A percentile compares a stretch with the other conserved stretches of the same genome.
phyloP scores from a whole-genome alignment of 345 rosid genomes.

The Aegle marmelos region DNA sequence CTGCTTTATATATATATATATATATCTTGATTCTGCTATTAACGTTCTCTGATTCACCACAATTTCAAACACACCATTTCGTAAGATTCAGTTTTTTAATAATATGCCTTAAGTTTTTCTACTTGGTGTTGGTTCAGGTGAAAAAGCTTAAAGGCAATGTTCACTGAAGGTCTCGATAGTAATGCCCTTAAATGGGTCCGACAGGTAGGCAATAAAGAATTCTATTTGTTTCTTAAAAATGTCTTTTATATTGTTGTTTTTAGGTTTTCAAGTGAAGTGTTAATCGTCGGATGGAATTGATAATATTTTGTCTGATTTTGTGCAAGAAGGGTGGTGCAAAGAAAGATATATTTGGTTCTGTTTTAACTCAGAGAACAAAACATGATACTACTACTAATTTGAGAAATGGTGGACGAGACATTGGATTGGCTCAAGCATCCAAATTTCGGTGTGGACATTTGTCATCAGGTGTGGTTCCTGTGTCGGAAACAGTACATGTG shows the following conservation, averaged over 20 bases:
- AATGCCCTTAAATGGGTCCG: constrained; percentile 43
- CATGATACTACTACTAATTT: constrained; percentile 30
- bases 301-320: constrained; percentile 8
- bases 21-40: background rate
- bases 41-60: background rate
- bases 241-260: background rate
- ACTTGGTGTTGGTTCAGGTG: constrained; percentile 15
- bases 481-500: constrained; percentile 28
- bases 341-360: constrained; percentile 26
- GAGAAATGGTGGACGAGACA: constrained; percentile 30
- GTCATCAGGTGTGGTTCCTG: constrained; percentile 36
- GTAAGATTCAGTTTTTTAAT: background rate
- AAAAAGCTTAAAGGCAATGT: constrained; percentile 30
- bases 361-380: constrained; percentile 23
- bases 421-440: constrained; percentile 38
- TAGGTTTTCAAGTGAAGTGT: background rate
- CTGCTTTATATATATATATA: no score
- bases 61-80: background rate
- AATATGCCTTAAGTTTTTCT: background rate
- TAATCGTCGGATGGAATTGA: constrained; percentile 4
- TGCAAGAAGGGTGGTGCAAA: constrained; percentile 27
- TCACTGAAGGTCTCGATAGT: constrained; percentile 40
- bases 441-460: constrained; percentile 39
- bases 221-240: background rate
- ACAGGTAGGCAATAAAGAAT: constrained; percentile 29